Evolutionary conservation across 176 grass and related monocot species (phyloP).

Genomic region (Metroxylon sagu): DNA sequence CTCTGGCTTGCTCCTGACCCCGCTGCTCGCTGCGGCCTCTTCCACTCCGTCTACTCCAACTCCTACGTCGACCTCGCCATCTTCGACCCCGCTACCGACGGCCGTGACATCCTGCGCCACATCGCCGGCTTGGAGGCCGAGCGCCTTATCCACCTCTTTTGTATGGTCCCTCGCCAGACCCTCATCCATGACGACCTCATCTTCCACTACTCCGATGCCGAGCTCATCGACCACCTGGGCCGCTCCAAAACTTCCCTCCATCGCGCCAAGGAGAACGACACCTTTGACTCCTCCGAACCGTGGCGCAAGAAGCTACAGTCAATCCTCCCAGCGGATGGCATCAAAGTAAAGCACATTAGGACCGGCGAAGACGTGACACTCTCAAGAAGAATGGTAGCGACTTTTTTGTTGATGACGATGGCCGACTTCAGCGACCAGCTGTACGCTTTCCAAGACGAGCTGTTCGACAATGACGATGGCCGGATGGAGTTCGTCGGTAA

Average conservation of each 20-base stretch:
- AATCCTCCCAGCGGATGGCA: constrained; percentile 46
- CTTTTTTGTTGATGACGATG: constrained; percentile 65
- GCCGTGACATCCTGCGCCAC: constrained; percentile 29
- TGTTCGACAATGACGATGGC: constrained; percentile 52
- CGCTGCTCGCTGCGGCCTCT: constrained; percentile 57
- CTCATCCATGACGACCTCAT: constrained; percentile 59
- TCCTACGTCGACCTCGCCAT: constrained; percentile 92
- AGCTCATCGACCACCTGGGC: constrained; percentile 33
- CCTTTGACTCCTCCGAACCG: constrained; percentile 23
- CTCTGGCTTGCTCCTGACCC: constrained; percentile 51
- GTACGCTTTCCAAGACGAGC: constrained; percentile 68
- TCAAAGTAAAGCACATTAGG: constrained; percentile 44
- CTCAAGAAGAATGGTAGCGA: constrained; percentile 34
- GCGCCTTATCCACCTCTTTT: constrained; percentile 86
- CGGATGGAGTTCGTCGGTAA: constrained; percentile 46
- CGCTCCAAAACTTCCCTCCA: constrained; percentile 31
- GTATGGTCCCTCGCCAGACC: constrained; percentile 58
- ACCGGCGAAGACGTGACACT: constrained; percentile 52
- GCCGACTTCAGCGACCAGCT: constrained; percentile 80
- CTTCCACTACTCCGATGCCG: constrained; percentile 34
- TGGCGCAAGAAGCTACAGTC: constrained; percentile 54
- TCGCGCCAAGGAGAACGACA: constrained; percentile 25
- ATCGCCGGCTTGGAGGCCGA: constrained; percentile 37
- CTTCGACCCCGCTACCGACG: constrained; percentile 53
- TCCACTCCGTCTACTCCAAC: constrained; percentile 94